Evolutionary conservation across 306 rosid genomes (phyloP).

Genomic region (Calophaca sinica): DNA sequence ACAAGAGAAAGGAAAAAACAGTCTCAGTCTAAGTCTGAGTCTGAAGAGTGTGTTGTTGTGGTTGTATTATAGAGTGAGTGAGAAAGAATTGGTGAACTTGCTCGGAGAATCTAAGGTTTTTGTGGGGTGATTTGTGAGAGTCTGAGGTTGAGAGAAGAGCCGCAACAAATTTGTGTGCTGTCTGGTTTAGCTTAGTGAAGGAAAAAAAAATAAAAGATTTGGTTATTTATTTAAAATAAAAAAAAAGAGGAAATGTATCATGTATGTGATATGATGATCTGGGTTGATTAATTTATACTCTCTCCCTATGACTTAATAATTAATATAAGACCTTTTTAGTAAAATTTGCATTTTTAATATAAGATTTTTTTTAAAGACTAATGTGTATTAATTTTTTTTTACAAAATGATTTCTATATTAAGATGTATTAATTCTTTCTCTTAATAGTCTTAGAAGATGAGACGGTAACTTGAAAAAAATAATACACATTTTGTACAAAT

Average conservation of each 20-base stretch:
- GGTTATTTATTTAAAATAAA: background rate
- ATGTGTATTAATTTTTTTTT: too few relatives aligned
- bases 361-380: too few relatives aligned
- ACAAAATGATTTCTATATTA: too few relatives aligned
- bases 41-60: background rate
- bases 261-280: too few relatives aligned
- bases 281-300: too few relatives aligned
- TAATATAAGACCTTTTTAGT: too few relatives aligned
- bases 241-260: background rate
- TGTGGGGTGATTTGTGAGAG: slow-evolving; percentile 13
- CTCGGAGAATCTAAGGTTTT: slow-evolving; percentile 46
- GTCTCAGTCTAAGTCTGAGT: background rate
- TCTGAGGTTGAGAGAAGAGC: slow-evolving; percentile 43
- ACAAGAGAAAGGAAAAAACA: background rate
- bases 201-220: background rate
- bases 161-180: slow-evolving; percentile 49
- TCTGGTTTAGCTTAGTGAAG: slow-evolving; percentile 36
- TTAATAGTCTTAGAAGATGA: too few relatives aligned
- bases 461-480: too few relatives aligned
- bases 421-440: too few relatives aligned
- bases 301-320: too few relatives aligned
- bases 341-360: too few relatives aligned
- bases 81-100: slow-evolving; percentile 27
- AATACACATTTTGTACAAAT: too few relatives aligned
- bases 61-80: slow-evolving; percentile 3